Evolutionary conservation across 345 rosid species (phyloP), one percentile per base, ranked within the genome.

Genomic region (Bretschneidera sinensis): DNA sequence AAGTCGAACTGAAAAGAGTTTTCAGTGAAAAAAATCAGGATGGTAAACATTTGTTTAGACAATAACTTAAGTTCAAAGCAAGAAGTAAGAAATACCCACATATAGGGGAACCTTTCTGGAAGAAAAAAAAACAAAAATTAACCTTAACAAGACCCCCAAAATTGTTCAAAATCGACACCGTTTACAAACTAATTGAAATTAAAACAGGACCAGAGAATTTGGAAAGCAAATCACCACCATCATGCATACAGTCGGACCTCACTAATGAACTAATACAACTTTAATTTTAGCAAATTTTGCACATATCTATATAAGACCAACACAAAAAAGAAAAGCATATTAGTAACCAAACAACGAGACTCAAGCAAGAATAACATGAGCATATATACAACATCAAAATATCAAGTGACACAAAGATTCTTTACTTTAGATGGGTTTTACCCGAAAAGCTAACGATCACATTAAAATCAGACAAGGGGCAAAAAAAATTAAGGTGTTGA

Each of bases 391-490:
- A 39, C 45, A 39, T 39, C 11, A 39, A 39, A 39, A 39, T 39
- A 39, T 39, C 11, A 31, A 24, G 21, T 4, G 19, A 45, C 19
- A 54, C 43, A 28, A 20, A 52, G 59, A 60, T 59, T 52, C 65
- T 60, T 59, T 67, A 20, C 65, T 67, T 67, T 43, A 51, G 51
- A 51, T 51, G 70, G 54, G 63, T 23, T 66, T 31, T 33, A 47
- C 35, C 19, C 39, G 23, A 34, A 62, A 52, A 51, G 57, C 19
- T 35, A 18, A 6, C n/a, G 22, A 53, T 52, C 21, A 51, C 48
- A 62, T 17, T 34, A 4, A 39, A 2, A 14, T 39, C 16, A 39
- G 10, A 52, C n/a, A 53, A 52, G 43, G 16, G 34, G 1, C 19
- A 17, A 43, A 28, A 43, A 23, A 21, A 52, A 28, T 28, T 18